phyloP scores from a whole-genome alignment of 805 yeast genomes.

The Candida patagonica region DNA sequence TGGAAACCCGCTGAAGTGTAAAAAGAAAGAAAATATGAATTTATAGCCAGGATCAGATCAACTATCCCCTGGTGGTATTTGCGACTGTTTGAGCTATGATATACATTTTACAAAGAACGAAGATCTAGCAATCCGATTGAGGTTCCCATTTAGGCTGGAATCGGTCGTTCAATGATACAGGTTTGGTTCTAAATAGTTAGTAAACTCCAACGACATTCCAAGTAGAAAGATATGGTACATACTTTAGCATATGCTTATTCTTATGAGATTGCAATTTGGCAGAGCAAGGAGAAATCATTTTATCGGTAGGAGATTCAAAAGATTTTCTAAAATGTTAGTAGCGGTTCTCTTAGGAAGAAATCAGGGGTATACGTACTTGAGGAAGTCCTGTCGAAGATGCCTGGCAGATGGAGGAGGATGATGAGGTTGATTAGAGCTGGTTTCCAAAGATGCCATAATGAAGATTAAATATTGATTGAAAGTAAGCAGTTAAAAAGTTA shows the following conservation, averaged over 20 bases:
- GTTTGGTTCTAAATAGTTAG: constrained; percentile 15
- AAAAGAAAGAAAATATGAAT: no score
- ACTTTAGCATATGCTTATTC: constrained; percentile 28
- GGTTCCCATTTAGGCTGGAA: not conserved
- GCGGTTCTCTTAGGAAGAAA: not conserved
- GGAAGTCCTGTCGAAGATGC: constrained; percentile 7
- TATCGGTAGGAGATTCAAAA: constrained; percentile 50
- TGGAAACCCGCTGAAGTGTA: no score
- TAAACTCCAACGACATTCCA: not conserved
- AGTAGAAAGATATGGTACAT: not conserved
- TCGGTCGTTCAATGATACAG: not conserved
- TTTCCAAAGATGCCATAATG: no score
- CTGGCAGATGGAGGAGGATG: constrained; percentile 9
- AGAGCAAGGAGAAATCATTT: constrained; percentile 48
- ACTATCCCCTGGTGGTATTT: no score
- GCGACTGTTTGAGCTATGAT: no score
- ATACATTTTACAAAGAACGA: no score
- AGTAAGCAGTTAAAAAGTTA: no score
- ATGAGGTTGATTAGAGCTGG: constrained; percentile 17
- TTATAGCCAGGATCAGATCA: no score
- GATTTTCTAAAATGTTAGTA: not conserved
- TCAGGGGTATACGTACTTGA: not conserved
- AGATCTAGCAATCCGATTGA: no score
- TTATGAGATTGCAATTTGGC: constrained; percentile 45
- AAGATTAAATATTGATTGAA: no score